These are phyloP conservation scores for Centella asiatica DNA, from an alignment of 129 eudicot species.

Conservation along the genomic window DNA sequence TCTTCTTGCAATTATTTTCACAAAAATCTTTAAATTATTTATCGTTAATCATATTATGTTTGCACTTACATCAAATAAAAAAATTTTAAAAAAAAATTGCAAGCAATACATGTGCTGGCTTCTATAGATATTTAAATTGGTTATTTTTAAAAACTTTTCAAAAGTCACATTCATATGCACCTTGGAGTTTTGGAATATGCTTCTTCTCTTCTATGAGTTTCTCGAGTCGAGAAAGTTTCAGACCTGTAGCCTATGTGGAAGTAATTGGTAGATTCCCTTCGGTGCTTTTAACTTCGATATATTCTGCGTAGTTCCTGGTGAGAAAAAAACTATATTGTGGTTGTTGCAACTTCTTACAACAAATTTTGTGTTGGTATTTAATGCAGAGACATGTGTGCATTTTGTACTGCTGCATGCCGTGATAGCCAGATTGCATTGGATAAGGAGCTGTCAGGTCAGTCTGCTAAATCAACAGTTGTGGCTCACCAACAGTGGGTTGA, in stretches of 20 bases:
- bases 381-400: slow-evolving; percentile 29
- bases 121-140: neutral
- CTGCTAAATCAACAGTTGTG: neutral
- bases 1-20: no score
- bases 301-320: neutral
- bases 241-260: neutral
- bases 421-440: slow-evolving; percentile 23
- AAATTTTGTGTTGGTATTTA: neutral
- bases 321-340: no score
- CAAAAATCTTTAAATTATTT: no score
- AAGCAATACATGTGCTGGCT: no score
- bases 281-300: neutral
- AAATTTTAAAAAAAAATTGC: no score
- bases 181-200: neutral
- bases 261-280: neutral
- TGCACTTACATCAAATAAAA: no score
- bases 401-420: slow-evolving; percentile 31
- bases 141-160: neutral
- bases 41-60: no score
- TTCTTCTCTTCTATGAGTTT: neutral
- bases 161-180: neutral
- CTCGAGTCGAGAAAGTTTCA: neutral
- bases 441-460: slow-evolving; percentile 1
- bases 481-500: neutral
- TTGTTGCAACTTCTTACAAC: neutral